Evolutionary conservation across 768 basidiomycete genomes (phyloP).

Genomic region (Asterophora parasitica): DNA sequence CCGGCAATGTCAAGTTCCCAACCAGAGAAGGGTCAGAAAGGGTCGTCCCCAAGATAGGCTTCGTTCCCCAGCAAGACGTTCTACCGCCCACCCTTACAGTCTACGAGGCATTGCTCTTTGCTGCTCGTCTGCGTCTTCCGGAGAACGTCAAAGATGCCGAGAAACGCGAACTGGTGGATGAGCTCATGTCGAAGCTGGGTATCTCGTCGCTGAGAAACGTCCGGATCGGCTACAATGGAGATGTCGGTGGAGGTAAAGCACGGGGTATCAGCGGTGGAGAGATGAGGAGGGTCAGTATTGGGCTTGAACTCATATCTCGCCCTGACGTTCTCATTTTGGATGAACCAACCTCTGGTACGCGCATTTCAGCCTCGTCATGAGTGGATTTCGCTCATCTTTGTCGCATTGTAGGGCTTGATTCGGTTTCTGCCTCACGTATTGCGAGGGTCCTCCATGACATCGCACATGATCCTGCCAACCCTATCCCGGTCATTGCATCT

Average conservation of each 20-base stretch:
- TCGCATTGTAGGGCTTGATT: constrained; percentile 62
- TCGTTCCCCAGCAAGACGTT: constrained; percentile 85
- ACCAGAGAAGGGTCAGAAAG: constrained; percentile 22
- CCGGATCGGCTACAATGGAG: constrained; percentile 57
- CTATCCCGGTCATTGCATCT: constrained; percentile 80
- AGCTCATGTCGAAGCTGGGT: constrained; percentile 74
- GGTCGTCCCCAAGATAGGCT: constrained; percentile 58
- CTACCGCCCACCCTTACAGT: constrained; percentile 78
- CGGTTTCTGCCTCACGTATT: constrained; percentile 79
- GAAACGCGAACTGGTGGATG: constrained; percentile 62
- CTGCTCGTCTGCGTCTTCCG: constrained; percentile 79
- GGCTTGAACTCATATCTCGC: constrained; percentile 78
- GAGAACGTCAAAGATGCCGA: constrained; percentile 59
- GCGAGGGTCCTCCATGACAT: constrained; percentile 74
- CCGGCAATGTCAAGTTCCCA: constrained; percentile 62
- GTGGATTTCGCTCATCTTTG: too few species aligned
- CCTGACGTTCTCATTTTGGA: constrained; percentile 86
- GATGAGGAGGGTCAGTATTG: constrained; percentile 86
- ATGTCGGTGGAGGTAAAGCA: constrained; percentile 57
- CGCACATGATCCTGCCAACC: constrained; percentile 60
- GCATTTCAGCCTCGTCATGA: neutral
- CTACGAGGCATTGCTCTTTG: constrained; percentile 78
- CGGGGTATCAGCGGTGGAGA: constrained; percentile 91
- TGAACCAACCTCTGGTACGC: constrained; percentile 68
- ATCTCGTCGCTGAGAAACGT: constrained; percentile 64